Evolutionary conservation across 139 green algal genomes (phyloP).

Genomic region (Volvox africanus): DNA sequence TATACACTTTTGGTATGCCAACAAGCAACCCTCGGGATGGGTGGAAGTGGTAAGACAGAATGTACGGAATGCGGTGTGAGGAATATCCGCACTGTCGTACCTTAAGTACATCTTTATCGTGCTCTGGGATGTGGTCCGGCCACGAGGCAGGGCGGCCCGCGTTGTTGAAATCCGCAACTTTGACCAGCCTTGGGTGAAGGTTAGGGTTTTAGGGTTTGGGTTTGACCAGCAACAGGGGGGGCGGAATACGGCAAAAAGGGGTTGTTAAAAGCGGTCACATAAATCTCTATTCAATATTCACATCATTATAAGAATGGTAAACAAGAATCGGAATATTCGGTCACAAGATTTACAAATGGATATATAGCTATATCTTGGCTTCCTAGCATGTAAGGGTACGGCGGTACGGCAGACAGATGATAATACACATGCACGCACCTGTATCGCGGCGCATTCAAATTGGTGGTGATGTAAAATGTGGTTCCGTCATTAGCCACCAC

Average conservation of each 20-base stretch:
- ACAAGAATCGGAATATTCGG: too few relatives aligned
- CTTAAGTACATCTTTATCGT: conserved; percentile 79
- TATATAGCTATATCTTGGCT: too few relatives aligned
- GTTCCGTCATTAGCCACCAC: conserved; percentile 87
- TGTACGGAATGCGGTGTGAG: not conserved
- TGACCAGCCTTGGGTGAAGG: conserved; percentile 59
- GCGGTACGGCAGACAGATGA: too few relatives aligned
- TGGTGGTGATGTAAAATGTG: conserved; percentile 88
- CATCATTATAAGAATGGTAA: too few relatives aligned
- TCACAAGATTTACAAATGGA: too few relatives aligned
- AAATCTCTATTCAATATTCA: too few relatives aligned
- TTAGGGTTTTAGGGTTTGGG: not conserved
- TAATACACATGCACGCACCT: conserved; percentile 50
- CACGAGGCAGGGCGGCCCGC: conserved; percentile 64
- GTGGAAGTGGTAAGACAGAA: not conserved
- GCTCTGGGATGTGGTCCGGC: conserved; percentile 83
- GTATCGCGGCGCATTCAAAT: conserved; percentile 88
- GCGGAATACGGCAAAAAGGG: too few relatives aligned
- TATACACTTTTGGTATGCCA: too few relatives aligned
- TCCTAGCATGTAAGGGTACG: too few relatives aligned
- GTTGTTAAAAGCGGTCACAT: too few relatives aligned
- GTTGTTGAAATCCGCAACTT: conserved; percentile 49
- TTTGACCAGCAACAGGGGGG: too few relatives aligned
- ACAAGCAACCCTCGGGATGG: too few relatives aligned
- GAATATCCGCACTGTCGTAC: not conserved